phyloP scores from a whole-genome alignment of 768 basidiomycete genomes.

The Crucibulum laeve region DNA sequence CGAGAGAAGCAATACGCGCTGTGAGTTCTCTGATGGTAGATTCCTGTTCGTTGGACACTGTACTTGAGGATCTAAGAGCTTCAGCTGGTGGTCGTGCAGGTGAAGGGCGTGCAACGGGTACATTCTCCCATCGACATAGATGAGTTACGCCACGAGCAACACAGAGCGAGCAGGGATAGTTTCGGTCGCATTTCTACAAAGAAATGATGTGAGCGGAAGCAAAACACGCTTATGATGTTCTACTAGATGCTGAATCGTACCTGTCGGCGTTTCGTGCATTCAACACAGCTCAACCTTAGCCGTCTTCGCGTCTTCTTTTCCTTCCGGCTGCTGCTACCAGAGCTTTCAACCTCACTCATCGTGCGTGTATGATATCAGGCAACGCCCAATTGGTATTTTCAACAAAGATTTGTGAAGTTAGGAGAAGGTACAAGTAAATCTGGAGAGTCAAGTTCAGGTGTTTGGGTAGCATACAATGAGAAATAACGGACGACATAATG shows the following conservation, averaged over 20 bases:
- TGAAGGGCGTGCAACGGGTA: slow-evolving; percentile 36
- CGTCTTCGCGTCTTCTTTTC: slow-evolving; percentile 48
- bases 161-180: slow-evolving; percentile 37
- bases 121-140: slow-evolving; percentile 42
- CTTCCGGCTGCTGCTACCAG: too few relatives aligned
- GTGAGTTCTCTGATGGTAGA: slow-evolving; percentile 18
- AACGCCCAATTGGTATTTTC: too few relatives aligned
- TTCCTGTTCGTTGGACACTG: slow-evolving; percentile 6
- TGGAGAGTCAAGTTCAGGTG: too few relatives aligned
- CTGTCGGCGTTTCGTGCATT: slow-evolving; percentile 53
- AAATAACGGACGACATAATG: neutral
- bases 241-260: too few relatives aligned
- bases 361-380: too few relatives aligned
- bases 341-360: too few relatives aligned
- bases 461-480: too few relatives aligned
- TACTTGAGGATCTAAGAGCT: neutral
- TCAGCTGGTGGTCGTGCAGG: slow-evolving; percentile 30
- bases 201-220: too few relatives aligned
- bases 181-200: slow-evolving; percentile 47
- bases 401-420: neutral
- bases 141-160: slow-evolving; percentile 34
- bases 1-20: slow-evolving; percentile 21
- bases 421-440: too few relatives aligned
- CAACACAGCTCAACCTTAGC: slow-evolving; percentile 49
- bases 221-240: too few relatives aligned